These are phyloP conservation scores for Pterocarpus santalinus DNA, from an alignment of 306 rosid genomes.

Conservation along the genomic window DNA sequence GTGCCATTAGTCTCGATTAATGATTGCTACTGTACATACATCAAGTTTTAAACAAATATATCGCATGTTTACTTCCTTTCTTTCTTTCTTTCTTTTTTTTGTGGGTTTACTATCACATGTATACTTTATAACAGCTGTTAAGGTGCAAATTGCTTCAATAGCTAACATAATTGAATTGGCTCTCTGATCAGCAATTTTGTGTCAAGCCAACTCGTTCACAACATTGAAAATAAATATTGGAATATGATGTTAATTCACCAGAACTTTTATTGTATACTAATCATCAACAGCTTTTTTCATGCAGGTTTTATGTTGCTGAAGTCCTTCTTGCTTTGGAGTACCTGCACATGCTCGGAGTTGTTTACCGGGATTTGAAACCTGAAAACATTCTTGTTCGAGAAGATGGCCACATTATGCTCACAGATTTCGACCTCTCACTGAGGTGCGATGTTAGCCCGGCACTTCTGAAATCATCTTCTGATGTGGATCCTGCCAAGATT, in stretches of 20 bases:
- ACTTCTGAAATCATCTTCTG: conserved; percentile 67
- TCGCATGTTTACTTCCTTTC: not conserved
- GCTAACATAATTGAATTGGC: conserved; percentile 6
- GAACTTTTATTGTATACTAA: conserved; percentile 4
- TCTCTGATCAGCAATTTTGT: not conserved
- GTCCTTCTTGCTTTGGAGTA: conserved; percentile 93
- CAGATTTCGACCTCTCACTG: conserved; percentile 88
- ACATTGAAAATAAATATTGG: not conserved
- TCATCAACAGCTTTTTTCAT: not conserved
- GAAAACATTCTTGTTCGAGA: conserved; percentile 93
- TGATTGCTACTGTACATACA: not conserved
- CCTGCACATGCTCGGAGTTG: conserved; percentile 93
- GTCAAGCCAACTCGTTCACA: not conserved
- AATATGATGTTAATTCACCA: conserved; percentile 38
- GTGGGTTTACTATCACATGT: not conserved
- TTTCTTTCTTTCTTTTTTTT: too few species aligned
- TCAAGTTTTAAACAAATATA: conserved; percentile 11
- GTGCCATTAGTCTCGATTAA: conserved; percentile 17
- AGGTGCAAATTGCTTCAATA: conserved; percentile 9
- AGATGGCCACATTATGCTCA: conserved; percentile 94
- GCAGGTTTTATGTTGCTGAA: conserved; percentile 92
- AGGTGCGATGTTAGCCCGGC: conserved; percentile 83
- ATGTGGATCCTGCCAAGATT: conserved; percentile 62
- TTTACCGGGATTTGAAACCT: conserved; percentile 88
- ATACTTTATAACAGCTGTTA: conserved; percentile 1